Evolutionary conservation across 2,329 filamentous ascomycete genomes (phyloP).

Genomic region (Immersiporthe knoxdaviesiana): DNA sequence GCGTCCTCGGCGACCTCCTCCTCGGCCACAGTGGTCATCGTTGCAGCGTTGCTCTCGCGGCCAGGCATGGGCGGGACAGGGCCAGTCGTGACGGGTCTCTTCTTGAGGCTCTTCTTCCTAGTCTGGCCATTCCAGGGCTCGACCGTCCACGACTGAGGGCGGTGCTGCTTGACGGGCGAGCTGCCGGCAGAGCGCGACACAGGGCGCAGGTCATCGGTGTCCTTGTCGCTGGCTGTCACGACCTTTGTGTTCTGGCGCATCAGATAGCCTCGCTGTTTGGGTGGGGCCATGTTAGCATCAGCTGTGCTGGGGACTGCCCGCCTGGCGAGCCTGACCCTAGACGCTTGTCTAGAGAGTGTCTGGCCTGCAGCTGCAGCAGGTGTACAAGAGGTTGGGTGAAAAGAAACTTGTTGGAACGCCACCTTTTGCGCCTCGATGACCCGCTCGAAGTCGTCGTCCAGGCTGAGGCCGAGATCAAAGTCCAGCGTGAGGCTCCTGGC

Average conservation of each 20-base stretch:
- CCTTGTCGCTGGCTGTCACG: slow-evolving; percentile 85
- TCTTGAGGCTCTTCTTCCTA: slow-evolving; percentile 67
- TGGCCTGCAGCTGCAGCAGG: slow-evolving; percentile 22
- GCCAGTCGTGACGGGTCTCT: slow-evolving; percentile 60
- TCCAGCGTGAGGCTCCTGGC: slow-evolving; percentile 82
- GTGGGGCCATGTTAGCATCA: slow-evolving; percentile 63
- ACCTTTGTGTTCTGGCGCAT: slow-evolving; percentile 99
- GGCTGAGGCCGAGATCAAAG: slow-evolving; percentile 80
- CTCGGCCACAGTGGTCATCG: slow-evolving; percentile 69
- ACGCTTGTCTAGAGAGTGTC: slow-evolving; percentile 49
- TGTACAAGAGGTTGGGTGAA: slow-evolving; percentile 20
- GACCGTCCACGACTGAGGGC: slow-evolving; percentile 91
- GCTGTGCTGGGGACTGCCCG: slow-evolving; percentile 30
- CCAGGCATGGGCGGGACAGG: slow-evolving; percentile 83
- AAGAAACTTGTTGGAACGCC: slow-evolving; percentile 50
- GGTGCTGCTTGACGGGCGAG: slow-evolving; percentile 74
- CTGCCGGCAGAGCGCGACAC: slow-evolving; percentile 65
- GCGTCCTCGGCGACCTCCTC: slow-evolving; percentile 63
- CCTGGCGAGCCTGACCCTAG: slow-evolving; percentile 34
- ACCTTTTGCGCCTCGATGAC: slow-evolving; percentile 98
- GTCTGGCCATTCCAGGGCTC: slow-evolving; percentile 92
- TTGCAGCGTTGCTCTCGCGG: slow-evolving; percentile 77
- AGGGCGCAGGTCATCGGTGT: slow-evolving; percentile 56
- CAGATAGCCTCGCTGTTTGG: slow-evolving; percentile 90
- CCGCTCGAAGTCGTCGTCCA: slow-evolving; percentile 91